phyloP scores from a whole-genome alignment of 805 yeast genomes.

The Pichia scutulata region DNA sequence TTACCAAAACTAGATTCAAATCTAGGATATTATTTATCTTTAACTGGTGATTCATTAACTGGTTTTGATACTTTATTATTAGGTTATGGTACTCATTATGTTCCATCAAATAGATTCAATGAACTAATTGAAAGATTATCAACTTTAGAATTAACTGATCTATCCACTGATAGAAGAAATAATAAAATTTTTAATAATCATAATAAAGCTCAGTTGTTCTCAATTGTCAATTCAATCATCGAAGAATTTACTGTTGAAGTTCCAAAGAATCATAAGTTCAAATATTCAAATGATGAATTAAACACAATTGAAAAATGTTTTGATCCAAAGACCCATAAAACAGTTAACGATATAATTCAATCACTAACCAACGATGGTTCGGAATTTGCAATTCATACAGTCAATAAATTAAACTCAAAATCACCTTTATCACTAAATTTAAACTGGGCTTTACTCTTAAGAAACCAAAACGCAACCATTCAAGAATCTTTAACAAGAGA shows the following conservation, averaged over 20 bases:
- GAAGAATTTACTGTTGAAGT: constrained; percentile 70
- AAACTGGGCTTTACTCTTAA: constrained; percentile 58
- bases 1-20: constrained; percentile 76
- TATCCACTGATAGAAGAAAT: constrained; percentile 14
- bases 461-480: constrained; percentile 51
- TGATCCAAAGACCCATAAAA: constrained; percentile 31
- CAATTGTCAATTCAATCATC: constrained; percentile 61
- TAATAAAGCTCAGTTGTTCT: constrained; percentile 33
- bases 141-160: constrained; percentile 36
- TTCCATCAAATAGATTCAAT: constrained; percentile 55
- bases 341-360: constrained; percentile 48
- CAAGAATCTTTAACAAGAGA: constrained; percentile 65
- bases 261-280: constrained; percentile 56
- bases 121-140: constrained; percentile 60
- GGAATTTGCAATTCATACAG: constrained; percentile 56
- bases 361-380: constrained; percentile 48
- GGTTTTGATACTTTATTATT: constrained; percentile 78
- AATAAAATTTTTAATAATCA: constrained; percentile 15
- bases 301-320: constrained; percentile 65
- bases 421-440: constrained; percentile 77
- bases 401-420: constrained; percentile 50
- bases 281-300: constrained; percentile 48
- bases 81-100: constrained; percentile 89
- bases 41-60: constrained; percentile 71
- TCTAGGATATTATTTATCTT: constrained; percentile 76